These are phyloP conservation scores for Penicillium canariense DNA, from an alignment of 495 filamentous ascomycete species.

Conservation along the genomic window DNA sequence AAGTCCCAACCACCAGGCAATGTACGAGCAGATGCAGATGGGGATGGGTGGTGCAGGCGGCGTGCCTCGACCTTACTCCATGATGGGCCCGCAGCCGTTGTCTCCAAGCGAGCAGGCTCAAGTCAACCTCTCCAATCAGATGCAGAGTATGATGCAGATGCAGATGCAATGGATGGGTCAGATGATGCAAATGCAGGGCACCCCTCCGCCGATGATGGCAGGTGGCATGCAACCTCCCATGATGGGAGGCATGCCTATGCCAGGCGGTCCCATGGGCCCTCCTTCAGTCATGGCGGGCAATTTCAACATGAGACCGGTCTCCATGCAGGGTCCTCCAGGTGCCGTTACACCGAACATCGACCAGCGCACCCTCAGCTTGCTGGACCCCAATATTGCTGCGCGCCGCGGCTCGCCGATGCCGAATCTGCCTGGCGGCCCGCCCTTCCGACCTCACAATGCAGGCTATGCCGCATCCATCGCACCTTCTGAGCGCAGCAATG, in stretches of 20 bases:
- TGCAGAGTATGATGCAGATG: slow-evolving; percentile 89
- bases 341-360: slow-evolving; percentile 23
- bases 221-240: slow-evolving; percentile 15
- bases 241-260: slow-evolving; percentile 29
- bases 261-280: slow-evolving; percentile 17
- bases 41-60: slow-evolving; percentile 17
- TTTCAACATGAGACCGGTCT: slow-evolving; percentile 37
- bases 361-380: slow-evolving; percentile 74
- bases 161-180: slow-evolving; percentile 81
- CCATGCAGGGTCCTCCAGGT: slow-evolving; percentile 35
- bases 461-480: slow-evolving; percentile 76
- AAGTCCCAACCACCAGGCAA: slow-evolving; percentile 64
- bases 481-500: slow-evolving; percentile 89
- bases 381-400: slow-evolving; percentile 66
- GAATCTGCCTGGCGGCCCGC: slow-evolving; percentile 26
- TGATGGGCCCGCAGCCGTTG: slow-evolving; percentile 27
- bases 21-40: slow-evolving; percentile 33
- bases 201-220: slow-evolving; percentile 23
- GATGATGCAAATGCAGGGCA: slow-evolving; percentile 72
- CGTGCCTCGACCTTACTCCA: slow-evolving; percentile 48
- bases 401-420: slow-evolving; percentile 41
- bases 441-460: slow-evolving; percentile 32
- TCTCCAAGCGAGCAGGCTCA: slow-evolving; percentile 71
- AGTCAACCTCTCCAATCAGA: slow-evolving; percentile 82
- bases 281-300: slow-evolving; percentile 16